Evolutionary conservation across 1,139 yeast genomes (phyloP).

Genomic region (Scheffersomyces lignicola): DNA sequence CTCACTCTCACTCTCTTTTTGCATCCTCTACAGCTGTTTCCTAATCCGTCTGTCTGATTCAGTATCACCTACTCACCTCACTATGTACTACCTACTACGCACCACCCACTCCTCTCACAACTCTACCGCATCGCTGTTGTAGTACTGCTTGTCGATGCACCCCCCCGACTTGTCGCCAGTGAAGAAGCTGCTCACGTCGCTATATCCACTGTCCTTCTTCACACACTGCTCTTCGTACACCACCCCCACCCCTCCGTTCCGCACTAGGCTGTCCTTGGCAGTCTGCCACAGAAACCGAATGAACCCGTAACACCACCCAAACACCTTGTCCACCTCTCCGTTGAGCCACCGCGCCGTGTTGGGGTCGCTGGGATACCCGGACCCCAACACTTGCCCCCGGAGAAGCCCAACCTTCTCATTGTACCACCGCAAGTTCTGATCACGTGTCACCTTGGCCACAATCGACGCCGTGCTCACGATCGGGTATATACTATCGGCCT

Average conservation of each 20-base stretch:
- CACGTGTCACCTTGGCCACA: conserved; percentile 95
- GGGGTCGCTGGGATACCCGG: conserved; percentile 96
- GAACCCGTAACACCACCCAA: conserved; percentile 82
- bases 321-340: conserved; percentile 60
- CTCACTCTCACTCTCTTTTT: no score
- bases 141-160: conserved; percentile 10
- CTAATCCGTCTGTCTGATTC: no score
- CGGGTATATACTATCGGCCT: conserved; percentile 93
- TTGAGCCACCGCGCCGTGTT: conserved; percentile 75
- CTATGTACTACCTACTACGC: conserved; percentile 6
- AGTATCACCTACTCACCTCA: no score
- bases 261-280: conserved; percentile 67
- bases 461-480: conserved; percentile 96
- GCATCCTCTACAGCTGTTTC: no score
- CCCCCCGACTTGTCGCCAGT: conserved; percentile 5
- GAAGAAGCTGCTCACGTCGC: conserved; percentile 26
- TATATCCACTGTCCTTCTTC: conserved; percentile 24
- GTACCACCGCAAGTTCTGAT: conserved; percentile 54
- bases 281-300: conserved; percentile 96
- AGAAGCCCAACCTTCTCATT: conserved; percentile 20
- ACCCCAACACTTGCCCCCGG: conserved; percentile 56
- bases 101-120: conserved; percentile 4
- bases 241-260: conserved; percentile 46
- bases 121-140: conserved; percentile 6
- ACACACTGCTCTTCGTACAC: conserved; percentile 40